Base-by-base conservation (phyloP, 148 eudicot species). In the Suaeda aralocaspica region DNA sequence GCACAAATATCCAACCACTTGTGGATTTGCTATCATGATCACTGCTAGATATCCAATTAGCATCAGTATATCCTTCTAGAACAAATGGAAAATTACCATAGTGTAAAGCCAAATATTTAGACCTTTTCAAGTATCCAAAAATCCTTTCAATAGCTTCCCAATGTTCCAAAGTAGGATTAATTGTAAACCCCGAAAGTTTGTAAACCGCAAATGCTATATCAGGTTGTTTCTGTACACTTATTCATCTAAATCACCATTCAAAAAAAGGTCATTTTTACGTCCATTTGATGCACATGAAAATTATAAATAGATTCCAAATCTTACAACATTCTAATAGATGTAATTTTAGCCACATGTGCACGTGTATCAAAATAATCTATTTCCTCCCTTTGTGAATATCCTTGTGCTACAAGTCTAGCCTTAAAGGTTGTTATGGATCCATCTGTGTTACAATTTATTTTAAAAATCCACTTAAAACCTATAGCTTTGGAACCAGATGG, bases 1-100 rank as follows among this genome's bases (percentile, higher is more conserved):
- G 42, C 42, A 39, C 9, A 9, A 39, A 4, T 9, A 39, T 69
- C 63, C 49, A 69, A 52, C 61, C 72, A 14, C 11, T 30, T 19
- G 72, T 52, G 9, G 42, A 69, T 19, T 22, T 69, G 34, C 45
- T 62, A 25, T 70, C 49, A 18, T 42, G 64, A 59, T 41, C 31
- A 6, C 2, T n/a, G 8, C 60, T 60, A 39, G 70, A 31, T 34
- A 60, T 76, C 69, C 74, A 70, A 69, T 44, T n/a, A n/a, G n/a
- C n/a, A n/a, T n/a, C n/a, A n/a, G n/a, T n/a, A n/a, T n/a, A n/a
- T n/a, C n/a, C n/a, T n/a, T n/a, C n/a, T n/a, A n/a, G n/a, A n/a
- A n/a, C n/a, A 2, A 13, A 6, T 1, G 62, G 66, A 48, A 18
- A 67, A 2, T 31, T 6, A 10, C 26, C 14, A 48, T 66, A 74